Percentiles rank a stretch among this genome's conserved stretches.
Conservation (phyloP, 352 stramenopile genomes). For the Phytophthora cactorum region DNA sequence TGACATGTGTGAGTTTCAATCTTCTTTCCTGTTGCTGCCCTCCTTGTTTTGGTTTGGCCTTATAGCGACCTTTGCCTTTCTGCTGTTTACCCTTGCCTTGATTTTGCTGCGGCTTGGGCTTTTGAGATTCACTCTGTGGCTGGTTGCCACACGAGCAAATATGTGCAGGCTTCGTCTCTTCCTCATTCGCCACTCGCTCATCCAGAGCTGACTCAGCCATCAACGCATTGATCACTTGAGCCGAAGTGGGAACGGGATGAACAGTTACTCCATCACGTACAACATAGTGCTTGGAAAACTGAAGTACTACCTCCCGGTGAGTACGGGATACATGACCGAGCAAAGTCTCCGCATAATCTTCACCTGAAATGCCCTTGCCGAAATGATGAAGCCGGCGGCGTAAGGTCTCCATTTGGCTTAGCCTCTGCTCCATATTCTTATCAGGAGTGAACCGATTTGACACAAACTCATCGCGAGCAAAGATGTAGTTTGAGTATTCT, state of each 20-base stretch:
- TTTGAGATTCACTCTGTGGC: constrained; percentile 1
- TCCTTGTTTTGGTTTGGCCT: neutral
- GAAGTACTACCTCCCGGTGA: neutral
- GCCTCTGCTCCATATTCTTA: too few relatives aligned
- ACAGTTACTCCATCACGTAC: neutral
- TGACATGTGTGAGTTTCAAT: neutral
- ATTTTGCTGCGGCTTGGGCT: neutral
- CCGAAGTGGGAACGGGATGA: neutral
- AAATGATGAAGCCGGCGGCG: neutral
- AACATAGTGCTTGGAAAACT: neutral
- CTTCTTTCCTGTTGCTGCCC: neutral
- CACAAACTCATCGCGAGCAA: too few relatives aligned
- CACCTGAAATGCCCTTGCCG: neutral
- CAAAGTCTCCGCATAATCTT: neutral
- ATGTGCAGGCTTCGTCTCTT: neutral
- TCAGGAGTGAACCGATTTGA: too few relatives aligned
- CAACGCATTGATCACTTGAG: neutral
- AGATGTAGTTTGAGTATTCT: too few relatives aligned
- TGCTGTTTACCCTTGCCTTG: neutral
- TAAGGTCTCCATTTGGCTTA: neutral
- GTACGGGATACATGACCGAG: neutral
- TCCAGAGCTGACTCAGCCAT: neutral
- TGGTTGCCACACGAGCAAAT: neutral
- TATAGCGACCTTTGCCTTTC: constrained; percentile 2
- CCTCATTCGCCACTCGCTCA: neutral